Percentiles rank a stretch among this genome's conserved stretches.
Conservation (phyloP, 805 yeast species). For the Candida xyloterini region DNA sequence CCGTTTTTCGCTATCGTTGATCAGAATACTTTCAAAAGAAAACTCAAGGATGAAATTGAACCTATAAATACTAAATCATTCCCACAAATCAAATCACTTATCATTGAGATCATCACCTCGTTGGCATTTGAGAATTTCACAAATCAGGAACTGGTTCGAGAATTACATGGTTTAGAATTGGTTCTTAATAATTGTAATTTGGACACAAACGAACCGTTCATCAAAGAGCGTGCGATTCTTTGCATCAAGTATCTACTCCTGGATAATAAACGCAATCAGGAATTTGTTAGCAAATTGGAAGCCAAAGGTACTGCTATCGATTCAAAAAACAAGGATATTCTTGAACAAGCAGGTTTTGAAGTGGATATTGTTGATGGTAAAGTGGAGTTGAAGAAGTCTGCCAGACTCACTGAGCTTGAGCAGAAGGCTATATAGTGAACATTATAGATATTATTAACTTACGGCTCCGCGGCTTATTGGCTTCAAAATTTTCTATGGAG, state of each 20-base stretch:
- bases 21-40: constrained; percentile 35
- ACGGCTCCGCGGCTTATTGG: constrained; percentile 4
- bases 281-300: constrained; percentile 71
- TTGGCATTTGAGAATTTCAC: constrained; percentile 48
- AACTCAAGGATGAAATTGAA: constrained; percentile 28
- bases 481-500: neutral
- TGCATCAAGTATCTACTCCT: constrained; percentile 69
- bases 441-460: neutral
- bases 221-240: constrained; percentile 78
- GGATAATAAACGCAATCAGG: constrained; percentile 67
- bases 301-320: constrained; percentile 65
- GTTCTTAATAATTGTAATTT: constrained; percentile 78
- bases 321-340: constrained; percentile 42
- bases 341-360: constrained; percentile 71
- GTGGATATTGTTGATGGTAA: constrained; percentile 72
- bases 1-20: constrained; percentile 41
- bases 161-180: constrained; percentile 63
- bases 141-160: constrained; percentile 68
- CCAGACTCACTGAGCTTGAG: constrained; percentile 17
- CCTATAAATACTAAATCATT: constrained; percentile 35
- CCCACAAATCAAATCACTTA: constrained; percentile 63
- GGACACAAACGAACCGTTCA: constrained; percentile 85
- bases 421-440: constrained; percentile 1
- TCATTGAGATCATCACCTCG: constrained; percentile 64
- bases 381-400: constrained; percentile 45